Base-by-base conservation (phyloP, 164 flowering plant genomes). In the Kalanchoe fedtschenkoi region DNA sequence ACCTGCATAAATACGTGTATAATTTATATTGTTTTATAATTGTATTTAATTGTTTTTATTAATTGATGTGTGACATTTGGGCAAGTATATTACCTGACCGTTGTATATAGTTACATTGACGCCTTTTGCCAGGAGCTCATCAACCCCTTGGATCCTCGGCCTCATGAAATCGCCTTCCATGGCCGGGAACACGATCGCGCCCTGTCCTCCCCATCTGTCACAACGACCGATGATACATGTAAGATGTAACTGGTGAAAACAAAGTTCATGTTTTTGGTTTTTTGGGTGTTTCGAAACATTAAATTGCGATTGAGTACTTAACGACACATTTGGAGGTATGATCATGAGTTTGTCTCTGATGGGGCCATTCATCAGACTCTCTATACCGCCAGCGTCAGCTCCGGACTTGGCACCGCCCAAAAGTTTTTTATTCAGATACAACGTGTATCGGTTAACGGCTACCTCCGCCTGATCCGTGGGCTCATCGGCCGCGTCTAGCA, bases 101-200 rank as follows among this genome's bases (percentile, higher is more conserved):
- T 69, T 69, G 65, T 69, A 69, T 54, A 69, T 54, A 35, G 68
- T 69, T 24, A 69, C 65, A 19, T 61, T 65, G 15, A 69, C n/a
- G 44, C 68, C 68, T 65, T 69, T 61, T 65, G 68, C 64, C 15
- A 69, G 37, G 30, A 69, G 72, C 46, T 60, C 61, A 11, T 69
- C 72, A 15, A 69, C 68, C 74, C 66, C 74, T 16, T 63, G 19
- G 38, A 70, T 66, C 59, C 74, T 70, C 11, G 74, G 70, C 35
- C 39, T 66, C 74, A 70, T 70, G 47, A 66, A 70, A 42, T 70
- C 74, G 9, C 67, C 70, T 6, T 22, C 33, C 64, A 70, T 24
- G 44, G 66, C 66, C 21, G 58, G 32, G 37, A 70, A 66, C 46
- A 70, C 74, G 24, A 58, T n/a, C 17, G 2, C 34, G n/a, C 0